Evolutionary conservation across 441 rosid species (phyloP), one percentile per base, ranked within the genome.

Genomic region (Omphalea diandra): DNA sequence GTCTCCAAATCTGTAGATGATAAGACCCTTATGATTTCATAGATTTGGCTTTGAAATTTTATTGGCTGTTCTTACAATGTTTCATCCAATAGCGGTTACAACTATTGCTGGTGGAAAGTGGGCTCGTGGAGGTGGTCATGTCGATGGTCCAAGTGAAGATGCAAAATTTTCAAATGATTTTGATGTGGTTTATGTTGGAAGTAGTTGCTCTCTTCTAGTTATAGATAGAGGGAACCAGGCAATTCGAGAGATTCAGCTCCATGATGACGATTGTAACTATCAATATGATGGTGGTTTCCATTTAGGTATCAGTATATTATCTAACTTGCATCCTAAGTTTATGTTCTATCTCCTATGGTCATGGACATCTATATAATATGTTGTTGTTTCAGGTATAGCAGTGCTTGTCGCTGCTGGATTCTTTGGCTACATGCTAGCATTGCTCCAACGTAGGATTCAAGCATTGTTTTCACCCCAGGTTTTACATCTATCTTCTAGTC

Each of bases 81-180:
- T 49, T 49, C 50, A 40, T 18, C 6, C 11, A 14, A 11, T 46
- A 93, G 99, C 95, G 18, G 87, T 95, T 32, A 83, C 98, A 41
- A 95, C 98, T 35, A 93, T 95, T 60, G 97, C 93, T 2, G 93
- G 88, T 1, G 97, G 99, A 50, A 86, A 90, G 79, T 83, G 93
- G 89, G 67, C 85, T 68, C 78, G 86, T 20, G 83, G 88, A 36
- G 91, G 87, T 41, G 93, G 91, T 41, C 91, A 94, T 75, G 83
- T 87, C 32, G 97, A 94, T 66, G 97, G 97, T 68, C 97, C 98
- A 15, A 90, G 98, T 50, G 96, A 87, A 84, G 97, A 92, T 76
- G 90, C 96, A 5, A 94, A 87, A 72, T 89, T 90, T 74, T 95
- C 99, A 0, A 80, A 87, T 73, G 96, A 95, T 75, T 93, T 93